These are phyloP conservation scores for Musa beccarii DNA, from an alignment of 176 grass and related monocot genomes.

Conservation along the genomic window DNA sequence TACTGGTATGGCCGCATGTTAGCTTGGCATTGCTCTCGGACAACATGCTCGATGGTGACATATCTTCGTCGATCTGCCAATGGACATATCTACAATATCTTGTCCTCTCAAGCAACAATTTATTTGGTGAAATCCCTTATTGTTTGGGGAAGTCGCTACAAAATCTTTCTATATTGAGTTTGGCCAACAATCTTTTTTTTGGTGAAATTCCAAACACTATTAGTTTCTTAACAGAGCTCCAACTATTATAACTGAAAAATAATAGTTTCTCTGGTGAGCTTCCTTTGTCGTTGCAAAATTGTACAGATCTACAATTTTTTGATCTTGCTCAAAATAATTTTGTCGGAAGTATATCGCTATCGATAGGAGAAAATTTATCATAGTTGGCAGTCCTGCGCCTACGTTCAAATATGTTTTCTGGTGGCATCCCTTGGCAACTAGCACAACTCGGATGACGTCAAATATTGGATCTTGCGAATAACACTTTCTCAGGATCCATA, in stretches of 20 bases:
- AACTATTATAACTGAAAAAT: neutral
- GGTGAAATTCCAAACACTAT: neutral
- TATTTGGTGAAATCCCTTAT: slow-evolving; percentile 11
- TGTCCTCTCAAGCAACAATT: slow-evolving; percentile 14
- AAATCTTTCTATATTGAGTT: neutral
- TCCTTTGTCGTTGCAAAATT: slow-evolving; percentile 15
- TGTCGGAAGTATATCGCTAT: too few relatives aligned
- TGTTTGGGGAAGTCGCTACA: neutral
- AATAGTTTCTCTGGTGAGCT: slow-evolving; percentile 36
- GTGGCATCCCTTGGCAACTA: too few relatives aligned
- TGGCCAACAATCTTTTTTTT: neutral
- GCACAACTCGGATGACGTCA: too few relatives aligned
- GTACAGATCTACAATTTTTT: neutral
- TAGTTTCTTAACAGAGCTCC: neutral
- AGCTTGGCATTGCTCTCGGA: neutral
- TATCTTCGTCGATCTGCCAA: slow-evolving; percentile 16
- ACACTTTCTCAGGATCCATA: too few relatives aligned
- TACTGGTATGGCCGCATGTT: neutral
- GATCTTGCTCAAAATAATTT: too few relatives aligned
- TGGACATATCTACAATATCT: neutral
- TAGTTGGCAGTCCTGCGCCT: too few relatives aligned
- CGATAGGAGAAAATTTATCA: too few relatives aligned
- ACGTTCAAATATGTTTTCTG: too few relatives aligned
- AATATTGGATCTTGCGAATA: too few relatives aligned
- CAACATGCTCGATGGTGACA: neutral